Conservation (phyloP, 192 early-diverging fungal genomes). For the Entomortierella parvispora region DNA sequence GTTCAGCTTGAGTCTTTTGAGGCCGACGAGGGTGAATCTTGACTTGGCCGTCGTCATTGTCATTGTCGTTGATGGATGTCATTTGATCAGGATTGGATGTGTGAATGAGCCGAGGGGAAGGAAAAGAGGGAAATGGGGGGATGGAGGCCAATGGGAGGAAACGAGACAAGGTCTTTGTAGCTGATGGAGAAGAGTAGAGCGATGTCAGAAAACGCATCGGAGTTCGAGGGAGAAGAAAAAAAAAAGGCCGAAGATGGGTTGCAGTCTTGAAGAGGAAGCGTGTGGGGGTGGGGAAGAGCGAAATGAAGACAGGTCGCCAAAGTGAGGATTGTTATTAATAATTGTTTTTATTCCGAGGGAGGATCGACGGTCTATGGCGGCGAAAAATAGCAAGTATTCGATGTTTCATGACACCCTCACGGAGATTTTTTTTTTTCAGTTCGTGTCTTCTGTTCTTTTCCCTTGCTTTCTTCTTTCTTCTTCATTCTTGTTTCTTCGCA, state of each 20-base stretch:
- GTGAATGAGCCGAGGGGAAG: not conserved
- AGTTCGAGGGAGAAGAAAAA: not conserved
- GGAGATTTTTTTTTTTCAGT: not conserved
- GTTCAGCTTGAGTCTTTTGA: conserved; percentile 34
- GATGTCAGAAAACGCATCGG: not conserved
- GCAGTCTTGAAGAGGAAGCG: not conserved
- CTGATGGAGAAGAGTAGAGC: not conserved
- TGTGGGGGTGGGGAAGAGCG: not conserved
- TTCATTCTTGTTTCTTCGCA: not conserved
- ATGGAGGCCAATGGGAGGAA: not conserved
- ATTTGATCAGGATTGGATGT: not conserved
- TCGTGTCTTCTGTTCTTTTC: not conserved
- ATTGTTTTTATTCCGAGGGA: too few relatives aligned
- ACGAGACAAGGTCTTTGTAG: not conserved
- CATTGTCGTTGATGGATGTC: conserved; percentile 1
- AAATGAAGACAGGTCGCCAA: not conserved
- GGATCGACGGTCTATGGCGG: not conserved
- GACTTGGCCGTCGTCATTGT: conserved; percentile 20
- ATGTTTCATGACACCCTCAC: not conserved
- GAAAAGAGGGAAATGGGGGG: not conserved
- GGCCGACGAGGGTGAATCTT: conserved; percentile 25
- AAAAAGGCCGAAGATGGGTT: not conserved
- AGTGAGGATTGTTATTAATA: not conserved
- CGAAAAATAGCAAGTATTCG: not conserved
- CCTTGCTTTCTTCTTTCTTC: not conserved